A percentile compares a stretch with the other conserved stretches of the same genome.
Evolutionary conservation across 495 filamentous ascomycete genomes (phyloP).

Genomic region (Podospora pseudopauciseta): DNA sequence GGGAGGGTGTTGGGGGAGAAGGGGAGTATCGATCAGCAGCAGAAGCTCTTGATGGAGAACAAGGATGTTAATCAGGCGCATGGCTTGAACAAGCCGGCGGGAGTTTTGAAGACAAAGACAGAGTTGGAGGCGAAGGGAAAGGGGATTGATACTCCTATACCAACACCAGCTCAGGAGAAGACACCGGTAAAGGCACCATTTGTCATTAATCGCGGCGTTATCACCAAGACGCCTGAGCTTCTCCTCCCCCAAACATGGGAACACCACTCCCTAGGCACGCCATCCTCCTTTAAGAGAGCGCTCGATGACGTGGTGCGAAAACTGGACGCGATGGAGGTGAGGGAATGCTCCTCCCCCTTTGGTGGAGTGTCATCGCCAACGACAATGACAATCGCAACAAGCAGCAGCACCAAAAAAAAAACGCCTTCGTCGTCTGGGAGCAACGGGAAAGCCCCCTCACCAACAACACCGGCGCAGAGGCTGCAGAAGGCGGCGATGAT

Average conservation of each 20-base stretch:
- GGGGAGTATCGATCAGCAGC: not conserved
- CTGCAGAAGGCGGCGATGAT: not conserved
- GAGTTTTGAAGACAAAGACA: not conserved
- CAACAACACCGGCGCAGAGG: not conserved
- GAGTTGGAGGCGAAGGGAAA: not conserved
- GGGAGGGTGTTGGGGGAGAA: not conserved
- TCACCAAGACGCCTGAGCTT: slow-evolving; percentile 9
- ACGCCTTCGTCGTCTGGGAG: not conserved
- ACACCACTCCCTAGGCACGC: slow-evolving; percentile 29
- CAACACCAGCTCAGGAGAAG: not conserved
- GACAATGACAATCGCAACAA: too few relatives aligned
- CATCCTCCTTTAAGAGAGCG: slow-evolving; percentile 37
- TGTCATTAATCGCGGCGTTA: not conserved
- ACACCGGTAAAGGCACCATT: not conserved
- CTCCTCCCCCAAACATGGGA: slow-evolving; percentile 33
- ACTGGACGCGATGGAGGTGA: slow-evolving; percentile 32
- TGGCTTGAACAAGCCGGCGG: not conserved
- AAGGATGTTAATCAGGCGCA: not conserved
- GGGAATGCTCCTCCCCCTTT: not conserved
- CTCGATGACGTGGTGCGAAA: slow-evolving; percentile 36
- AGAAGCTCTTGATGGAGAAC: not conserved
- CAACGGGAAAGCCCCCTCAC: not conserved
- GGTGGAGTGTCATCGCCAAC: not conserved
- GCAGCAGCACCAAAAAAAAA: not conserved
- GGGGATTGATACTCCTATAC: not conserved